Conservation (phyloP, 2,329 filamentous ascomycete species). For the Ophiostoma triangulosporum region DNA sequence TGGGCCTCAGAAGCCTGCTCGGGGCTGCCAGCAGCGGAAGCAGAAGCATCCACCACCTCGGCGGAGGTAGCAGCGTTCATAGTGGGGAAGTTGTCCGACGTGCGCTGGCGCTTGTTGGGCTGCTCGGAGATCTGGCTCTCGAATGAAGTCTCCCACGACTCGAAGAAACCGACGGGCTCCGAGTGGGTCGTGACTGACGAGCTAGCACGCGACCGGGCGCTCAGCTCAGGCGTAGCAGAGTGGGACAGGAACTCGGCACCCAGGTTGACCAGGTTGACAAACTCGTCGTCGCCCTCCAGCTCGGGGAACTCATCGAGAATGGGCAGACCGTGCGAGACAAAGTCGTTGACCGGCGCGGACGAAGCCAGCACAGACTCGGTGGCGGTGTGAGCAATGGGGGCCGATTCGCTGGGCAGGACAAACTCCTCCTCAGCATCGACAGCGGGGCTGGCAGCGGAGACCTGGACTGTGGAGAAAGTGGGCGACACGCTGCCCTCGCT, state of each 20-base stretch:
- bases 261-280: constrained; percentile 63
- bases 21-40: constrained; percentile 17
- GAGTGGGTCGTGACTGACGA: constrained; percentile 62
- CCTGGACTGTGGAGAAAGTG: constrained; percentile 53
- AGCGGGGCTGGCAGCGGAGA: constrained; percentile 40
- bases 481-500: constrained; percentile 35
- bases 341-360: constrained; percentile 34
- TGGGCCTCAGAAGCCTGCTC: constrained; percentile 20
- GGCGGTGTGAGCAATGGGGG: constrained; percentile 15
- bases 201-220: constrained; percentile 51
- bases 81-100: constrained; percentile 21
- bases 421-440: constrained; percentile 46
- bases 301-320: constrained; percentile 79
- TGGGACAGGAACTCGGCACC: constrained; percentile 24
- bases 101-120: constrained; percentile 47
- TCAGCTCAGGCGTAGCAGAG: constrained; percentile 21
- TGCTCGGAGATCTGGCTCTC: constrained; percentile 40
- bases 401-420: constrained; percentile 31
- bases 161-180: constrained; percentile 56
- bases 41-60: background rate
- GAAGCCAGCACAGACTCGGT: constrained; percentile 15
- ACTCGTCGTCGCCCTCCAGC: constrained; percentile 82
- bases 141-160: constrained; percentile 51
- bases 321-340: constrained; percentile 48
- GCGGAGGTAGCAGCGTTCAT: constrained; percentile 25